Percentiles rank a stretch among this genome's conserved stretches.
Evolutionary conservation across 768 basidiomycete genomes (phyloP).

Genomic region (Suillus americanus): DNA sequence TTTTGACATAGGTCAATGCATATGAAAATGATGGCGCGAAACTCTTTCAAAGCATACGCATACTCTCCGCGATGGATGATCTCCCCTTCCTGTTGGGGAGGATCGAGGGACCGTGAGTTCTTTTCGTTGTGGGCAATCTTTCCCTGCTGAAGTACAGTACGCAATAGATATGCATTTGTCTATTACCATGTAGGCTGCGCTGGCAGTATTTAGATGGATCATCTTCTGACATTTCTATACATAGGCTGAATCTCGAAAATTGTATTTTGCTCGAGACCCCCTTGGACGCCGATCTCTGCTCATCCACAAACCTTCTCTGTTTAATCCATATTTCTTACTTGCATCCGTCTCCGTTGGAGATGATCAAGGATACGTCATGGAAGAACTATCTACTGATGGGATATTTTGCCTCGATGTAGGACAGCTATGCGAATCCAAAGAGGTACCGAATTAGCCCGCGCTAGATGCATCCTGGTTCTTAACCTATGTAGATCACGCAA

Average conservation of each 20-base stretch:
- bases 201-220: not conserved
- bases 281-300: constrained; percentile 86
- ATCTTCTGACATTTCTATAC: constrained; percentile 2
- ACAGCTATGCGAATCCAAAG: constrained; percentile 17
- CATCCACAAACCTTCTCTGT: constrained; percentile 54
- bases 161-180: constrained; percentile 71
- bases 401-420: constrained; percentile 56
- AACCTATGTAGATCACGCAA: constrained; percentile 20
- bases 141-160: constrained; percentile 4
- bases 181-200: constrained; percentile 65
- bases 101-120: constrained; percentile 81
- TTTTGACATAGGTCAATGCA: constrained; percentile 43
- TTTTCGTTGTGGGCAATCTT: not conserved
- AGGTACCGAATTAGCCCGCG: constrained; percentile 23
- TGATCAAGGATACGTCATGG: constrained; percentile 46
- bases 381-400: constrained; percentile 59
- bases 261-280: constrained; percentile 82
- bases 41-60: constrained; percentile 37
- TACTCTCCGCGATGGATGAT: constrained; percentile 30
- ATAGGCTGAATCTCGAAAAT: constrained; percentile 41
- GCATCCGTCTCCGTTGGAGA: constrained; percentile 63
- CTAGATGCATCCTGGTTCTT: constrained; percentile 1
- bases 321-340: constrained; percentile 56
- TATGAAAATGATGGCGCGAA: constrained; percentile 75
- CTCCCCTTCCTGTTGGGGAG: constrained; percentile 52